Evolutionary conservation across 2,329 filamentous ascomycete genomes (phyloP).

Genomic region (Colletotrichum sojae): DNA sequence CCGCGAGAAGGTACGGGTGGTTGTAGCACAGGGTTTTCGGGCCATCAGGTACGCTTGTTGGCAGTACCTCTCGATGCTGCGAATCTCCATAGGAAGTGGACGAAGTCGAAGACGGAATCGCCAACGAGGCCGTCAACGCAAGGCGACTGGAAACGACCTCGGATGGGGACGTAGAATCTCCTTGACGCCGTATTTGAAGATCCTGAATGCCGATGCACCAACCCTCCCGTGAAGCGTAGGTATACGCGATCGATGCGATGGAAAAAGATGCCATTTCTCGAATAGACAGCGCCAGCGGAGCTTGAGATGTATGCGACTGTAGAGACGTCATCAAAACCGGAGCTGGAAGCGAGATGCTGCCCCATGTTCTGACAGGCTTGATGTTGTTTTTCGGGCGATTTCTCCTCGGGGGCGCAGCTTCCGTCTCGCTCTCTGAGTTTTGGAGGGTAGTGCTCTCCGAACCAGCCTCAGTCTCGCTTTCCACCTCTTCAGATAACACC

Average conservation of each 20-base stretch:
- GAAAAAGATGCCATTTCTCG: conserved; percentile 75
- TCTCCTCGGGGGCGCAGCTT: neutral
- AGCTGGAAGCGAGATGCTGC: conserved; percentile 43
- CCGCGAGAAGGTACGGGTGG: conserved; percentile 88
- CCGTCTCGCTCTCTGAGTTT: conserved; percentile 25
- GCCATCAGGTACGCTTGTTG: conserved; percentile 50
- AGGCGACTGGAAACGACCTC: conserved; percentile 56
- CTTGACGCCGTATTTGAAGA: conserved; percentile 69
- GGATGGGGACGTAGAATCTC: conserved; percentile 41
- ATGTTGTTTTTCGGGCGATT: neutral
- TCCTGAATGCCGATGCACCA: conserved; percentile 97
- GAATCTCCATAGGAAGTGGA: neutral
- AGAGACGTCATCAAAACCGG: conserved; percentile 82
- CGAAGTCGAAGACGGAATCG: conserved; percentile 26
- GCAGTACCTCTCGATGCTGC: conserved; percentile 31
- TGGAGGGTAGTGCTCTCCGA: conserved; percentile 25
- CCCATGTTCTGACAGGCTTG: neutral
- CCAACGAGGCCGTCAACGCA: conserved; percentile 56
- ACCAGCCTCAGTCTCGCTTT: conserved; percentile 11
- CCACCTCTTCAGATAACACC: too few relatives aligned
- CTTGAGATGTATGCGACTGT: conserved; percentile 82
- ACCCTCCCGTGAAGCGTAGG: conserved; percentile 81
- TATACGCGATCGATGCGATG: conserved; percentile 89
- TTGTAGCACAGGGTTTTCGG: conserved; percentile 78
- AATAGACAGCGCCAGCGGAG: conserved; percentile 86